Base-by-base conservation (phyloP, 768 basidiomycete genomes). In the Kwoniella dejecticola region DNA sequence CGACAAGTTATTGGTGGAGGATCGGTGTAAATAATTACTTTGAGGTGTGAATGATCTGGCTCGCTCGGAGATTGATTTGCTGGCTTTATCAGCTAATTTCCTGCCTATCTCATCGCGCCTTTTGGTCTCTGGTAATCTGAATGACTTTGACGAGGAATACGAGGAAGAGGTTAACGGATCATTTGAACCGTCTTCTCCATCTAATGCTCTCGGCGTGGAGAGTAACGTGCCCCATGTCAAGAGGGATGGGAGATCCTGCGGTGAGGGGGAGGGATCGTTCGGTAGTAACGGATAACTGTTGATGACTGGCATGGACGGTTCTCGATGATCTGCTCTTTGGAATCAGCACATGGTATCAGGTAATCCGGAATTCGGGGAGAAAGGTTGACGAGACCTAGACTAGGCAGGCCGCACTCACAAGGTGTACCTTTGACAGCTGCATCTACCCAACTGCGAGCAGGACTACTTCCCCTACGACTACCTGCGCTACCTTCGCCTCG, bases 211-310 rank as follows among this genome's bases (percentile, higher is more conserved):
- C 2, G 96, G 96, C 8, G 96, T 98, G 15, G 90, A 88, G 66
- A 88, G 86, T 23, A 98, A 82, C 12, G 91, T 93, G 1, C 96
- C 96, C 92, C 91, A 94, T 12, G 96, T 99, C 89, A 98, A 92
- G 15, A 99, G 84, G 68, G 97, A 88, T 71, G 92, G 91, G 52
- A 98, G 83, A 0, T 90, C 89, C 4, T 83, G 81, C 1, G 92
- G 85, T 6, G 89, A 89, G 1, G 93, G 93, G 0, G 93, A 91
- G 2, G 96, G 95, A 10, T 95, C 79, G 57, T 86, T 85, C 13
- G 91, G 87, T 21, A 99, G 87, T 19, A 96, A 86, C 2, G 88
- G 82, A 76, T 90, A 91, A 12, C 82, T 83, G 62, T 74, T 81
- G 44, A 82, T 75, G 38, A 64, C 67, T 2, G 82, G 82, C 55